These are phyloP conservation scores for Xylariaceae sp. DNA, from an alignment of 2,329 filamentous ascomycete species.

Conservation along the genomic window DNA sequence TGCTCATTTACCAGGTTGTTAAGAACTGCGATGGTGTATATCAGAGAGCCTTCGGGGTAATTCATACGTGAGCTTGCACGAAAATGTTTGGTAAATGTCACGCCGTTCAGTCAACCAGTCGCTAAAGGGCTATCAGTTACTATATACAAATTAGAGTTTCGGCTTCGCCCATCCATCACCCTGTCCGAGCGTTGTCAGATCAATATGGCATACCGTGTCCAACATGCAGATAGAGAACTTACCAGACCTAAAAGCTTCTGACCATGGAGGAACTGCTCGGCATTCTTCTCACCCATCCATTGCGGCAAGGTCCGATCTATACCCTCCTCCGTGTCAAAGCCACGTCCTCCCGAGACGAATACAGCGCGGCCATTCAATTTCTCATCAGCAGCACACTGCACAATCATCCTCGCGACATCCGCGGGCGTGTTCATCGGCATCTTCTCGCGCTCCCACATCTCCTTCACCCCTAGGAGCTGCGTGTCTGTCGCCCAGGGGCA, in stretches of 20 bases:
- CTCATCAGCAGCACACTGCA: not conserved
- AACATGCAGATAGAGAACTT: not conserved
- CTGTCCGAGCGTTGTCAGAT: not conserved
- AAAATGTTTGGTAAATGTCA: too few species aligned
- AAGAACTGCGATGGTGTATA: too few species aligned
- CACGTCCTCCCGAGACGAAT: conserved; percentile 1
- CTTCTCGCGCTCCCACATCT: conserved; percentile 1
- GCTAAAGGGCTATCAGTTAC: too few species aligned
- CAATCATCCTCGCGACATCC: conserved; percentile 2
- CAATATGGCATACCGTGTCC: not conserved
- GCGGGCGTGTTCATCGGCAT: conserved; percentile 1
- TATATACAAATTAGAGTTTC: not conserved
- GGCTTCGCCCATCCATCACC: conserved; percentile 1
- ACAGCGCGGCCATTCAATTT: not conserved
- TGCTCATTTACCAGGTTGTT: too few species aligned
- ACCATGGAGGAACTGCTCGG: not conserved
- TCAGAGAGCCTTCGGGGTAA: too few species aligned
- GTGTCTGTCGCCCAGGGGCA: conserved; percentile 4
- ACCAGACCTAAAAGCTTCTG: not conserved
- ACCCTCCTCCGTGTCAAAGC: conserved; percentile 1
- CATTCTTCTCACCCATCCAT: conserved; percentile 2
- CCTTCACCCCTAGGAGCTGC: conserved; percentile 1
- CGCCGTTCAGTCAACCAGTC: too few species aligned
- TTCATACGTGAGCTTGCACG: too few species aligned
- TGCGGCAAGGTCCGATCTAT: conserved; percentile 1